Conservation (phyloP, 2,329 filamentous ascomycete genomes). For the Verticillium isaacii region DNA sequence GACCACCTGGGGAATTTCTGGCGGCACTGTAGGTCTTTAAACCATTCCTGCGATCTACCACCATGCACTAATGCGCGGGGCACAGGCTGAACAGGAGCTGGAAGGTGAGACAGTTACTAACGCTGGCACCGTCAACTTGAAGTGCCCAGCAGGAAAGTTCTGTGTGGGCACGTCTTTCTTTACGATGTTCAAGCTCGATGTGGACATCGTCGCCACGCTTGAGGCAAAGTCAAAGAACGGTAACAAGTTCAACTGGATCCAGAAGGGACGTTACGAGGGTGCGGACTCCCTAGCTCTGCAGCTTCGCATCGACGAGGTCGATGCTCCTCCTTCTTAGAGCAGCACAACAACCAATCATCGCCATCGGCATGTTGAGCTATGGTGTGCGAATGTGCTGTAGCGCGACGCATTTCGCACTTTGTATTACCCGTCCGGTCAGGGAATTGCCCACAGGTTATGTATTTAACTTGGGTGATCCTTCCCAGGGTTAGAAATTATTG, state of each 20-base stretch:
- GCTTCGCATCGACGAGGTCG: conserved; percentile 9
- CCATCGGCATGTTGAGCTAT: too few species aligned
- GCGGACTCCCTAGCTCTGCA: conserved; percentile 10
- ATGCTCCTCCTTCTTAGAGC: neutral
- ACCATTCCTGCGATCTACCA: neutral
- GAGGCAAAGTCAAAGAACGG: conserved; percentile 8
- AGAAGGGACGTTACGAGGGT: conserved; percentile 9
- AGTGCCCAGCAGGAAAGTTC: conserved; percentile 10
- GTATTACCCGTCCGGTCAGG: too few species aligned
- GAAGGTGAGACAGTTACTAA: conserved; percentile 7
- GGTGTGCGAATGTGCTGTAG: too few species aligned
- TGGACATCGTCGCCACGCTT: conserved; percentile 12
- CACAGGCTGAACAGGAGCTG: conserved; percentile 5
- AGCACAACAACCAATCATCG: too few species aligned
- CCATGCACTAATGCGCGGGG: too few species aligned
- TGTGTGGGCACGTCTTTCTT: conserved; percentile 12
- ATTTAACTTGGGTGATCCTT: too few species aligned
- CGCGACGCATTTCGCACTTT: too few species aligned
- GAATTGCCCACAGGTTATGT: too few species aligned
- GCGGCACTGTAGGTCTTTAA: conserved; percentile 2
- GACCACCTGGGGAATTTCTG: conserved; percentile 8
- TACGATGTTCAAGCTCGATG: conserved; percentile 11
- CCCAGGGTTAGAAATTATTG: too few species aligned
- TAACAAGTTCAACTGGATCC: conserved; percentile 7
- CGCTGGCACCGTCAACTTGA: conserved; percentile 10